A percentile compares a stretch with the other conserved stretches of the same genome.
phyloP scores from a whole-genome alignment of 148 eudicot genomes.

The Rhododendron vialii region DNA sequence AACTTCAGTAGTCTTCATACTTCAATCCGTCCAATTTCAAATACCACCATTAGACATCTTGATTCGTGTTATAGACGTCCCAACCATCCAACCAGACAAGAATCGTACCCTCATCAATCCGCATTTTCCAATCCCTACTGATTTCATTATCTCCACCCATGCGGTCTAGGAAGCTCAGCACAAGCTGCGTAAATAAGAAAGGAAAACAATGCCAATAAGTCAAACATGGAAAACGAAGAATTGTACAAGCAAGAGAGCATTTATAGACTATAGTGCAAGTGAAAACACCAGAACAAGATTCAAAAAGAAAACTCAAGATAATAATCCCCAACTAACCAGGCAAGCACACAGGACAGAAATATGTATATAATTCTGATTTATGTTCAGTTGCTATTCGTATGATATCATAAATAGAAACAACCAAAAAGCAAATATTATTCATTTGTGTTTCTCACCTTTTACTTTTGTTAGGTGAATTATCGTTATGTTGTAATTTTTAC shows the following conservation, averaged over 20 bases:
- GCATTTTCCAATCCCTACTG: constrained; percentile 25
- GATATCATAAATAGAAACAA: background rate
- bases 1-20: background rate
- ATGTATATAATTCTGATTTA: background rate
- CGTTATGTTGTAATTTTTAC: background rate
- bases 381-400: background rate
- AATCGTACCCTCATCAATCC: constrained; percentile 8
- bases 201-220: background rate
- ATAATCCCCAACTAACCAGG: background rate
- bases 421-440: background rate
- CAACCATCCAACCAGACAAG: constrained; percentile 28
- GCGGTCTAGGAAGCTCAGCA: constrained; percentile 36
- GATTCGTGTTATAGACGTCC: background rate
- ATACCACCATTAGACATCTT: constrained; percentile 3
- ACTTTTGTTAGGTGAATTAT: background rate
- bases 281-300: background rate
- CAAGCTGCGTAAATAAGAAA: constrained; percentile 25
- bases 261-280: background rate
- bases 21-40: constrained; percentile 2
- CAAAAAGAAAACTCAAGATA: background rate
- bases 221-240: background rate
- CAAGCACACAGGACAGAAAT: background rate
- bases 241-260: background rate
- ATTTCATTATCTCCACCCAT: constrained; percentile 23
- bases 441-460: background rate